A percentile compares a stretch with the other conserved stretches of the same genome.
Evolutionary conservation across 108 stramenopile species (phyloP).

Genomic region (Discostella pseudostelligera): DNA sequence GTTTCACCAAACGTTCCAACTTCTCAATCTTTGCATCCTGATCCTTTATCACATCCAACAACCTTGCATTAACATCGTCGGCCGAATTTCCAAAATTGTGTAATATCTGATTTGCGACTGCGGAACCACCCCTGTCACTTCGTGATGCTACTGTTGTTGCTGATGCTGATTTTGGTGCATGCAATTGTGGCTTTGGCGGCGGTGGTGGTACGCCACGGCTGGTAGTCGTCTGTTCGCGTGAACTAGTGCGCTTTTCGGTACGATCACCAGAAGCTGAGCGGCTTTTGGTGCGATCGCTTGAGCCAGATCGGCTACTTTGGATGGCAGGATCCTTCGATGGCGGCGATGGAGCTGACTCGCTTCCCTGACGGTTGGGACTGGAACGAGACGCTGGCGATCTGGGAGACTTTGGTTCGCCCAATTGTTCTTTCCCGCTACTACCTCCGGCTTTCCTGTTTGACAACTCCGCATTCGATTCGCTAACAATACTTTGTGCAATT

Average conservation of each 20-base stretch:
- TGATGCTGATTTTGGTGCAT: neutral
- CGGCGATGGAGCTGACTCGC: neutral
- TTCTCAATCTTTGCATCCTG: slow-evolving; percentile 49
- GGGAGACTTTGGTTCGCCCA: slow-evolving; percentile 3
- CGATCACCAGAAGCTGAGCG: neutral
- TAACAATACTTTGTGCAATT: neutral
- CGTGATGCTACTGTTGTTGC: slow-evolving; percentile 7
- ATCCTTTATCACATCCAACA: slow-evolving; percentile 45
- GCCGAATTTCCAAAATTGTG: slow-evolving; percentile 1
- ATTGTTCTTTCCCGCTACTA: slow-evolving; percentile 1
- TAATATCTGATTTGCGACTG: neutral
- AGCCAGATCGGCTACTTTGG: neutral
- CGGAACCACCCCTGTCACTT: neutral
- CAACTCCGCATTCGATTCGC: slow-evolving; percentile 11
- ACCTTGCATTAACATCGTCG: slow-evolving; percentile 39
- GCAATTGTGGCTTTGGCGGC: slow-evolving; percentile 19
- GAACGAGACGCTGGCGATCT: slow-evolving; percentile 3
- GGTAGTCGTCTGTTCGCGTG: neutral
- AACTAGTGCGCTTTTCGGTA: neutral
- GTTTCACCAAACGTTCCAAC: slow-evolving; percentile 41
- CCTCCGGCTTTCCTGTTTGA: slow-evolving; percentile 8
- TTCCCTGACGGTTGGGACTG: neutral
- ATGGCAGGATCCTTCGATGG: too few species aligned
- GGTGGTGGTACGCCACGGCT: slow-evolving; percentile 12
- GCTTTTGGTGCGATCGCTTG: slow-evolving; percentile 1